Conservation (phyloP, 1,139 yeast genomes). For the Nematodospora anomalae region DNA sequence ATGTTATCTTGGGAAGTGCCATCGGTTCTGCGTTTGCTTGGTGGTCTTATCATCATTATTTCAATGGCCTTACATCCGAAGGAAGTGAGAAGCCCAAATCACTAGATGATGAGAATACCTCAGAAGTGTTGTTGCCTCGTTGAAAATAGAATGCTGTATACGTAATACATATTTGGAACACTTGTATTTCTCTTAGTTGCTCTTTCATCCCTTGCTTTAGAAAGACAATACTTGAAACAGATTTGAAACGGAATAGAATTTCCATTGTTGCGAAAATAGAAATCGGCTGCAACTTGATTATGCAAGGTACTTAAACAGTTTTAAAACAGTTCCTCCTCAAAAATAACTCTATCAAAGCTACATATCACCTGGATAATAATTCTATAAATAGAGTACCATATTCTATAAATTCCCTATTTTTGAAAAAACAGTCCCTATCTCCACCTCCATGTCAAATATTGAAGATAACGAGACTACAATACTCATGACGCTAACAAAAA, state of each 20-base stretch:
- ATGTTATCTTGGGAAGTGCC: slow-evolving; percentile 56
- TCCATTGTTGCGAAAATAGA: neutral
- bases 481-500: slow-evolving; percentile 7
- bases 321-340: neutral
- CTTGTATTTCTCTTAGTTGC: too few species aligned
- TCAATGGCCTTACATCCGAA: slow-evolving; percentile 21
- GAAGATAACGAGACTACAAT: slow-evolving; percentile 9
- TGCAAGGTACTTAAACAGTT: neutral
- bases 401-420: neutral
- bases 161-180: neutral
- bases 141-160: too few species aligned
- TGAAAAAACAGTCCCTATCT: neutral
- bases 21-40: slow-evolving; percentile 29
- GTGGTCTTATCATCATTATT: slow-evolving; percentile 44
- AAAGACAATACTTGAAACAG: neutral
- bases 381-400: neutral
- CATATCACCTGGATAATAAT: neutral
- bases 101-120: neutral
- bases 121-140: slow-evolving; percentile 1
- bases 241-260: neutral
- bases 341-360: neutral
- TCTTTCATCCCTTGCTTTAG: neutral
- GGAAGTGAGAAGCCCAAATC: slow-evolving; percentile 6
- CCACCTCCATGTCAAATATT: neutral
- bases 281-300: neutral